Evolutionary conservation across 257 asterid genomes (phyloP), one percentile per base, ranked within the genome.

Genomic region (Petunia secreta): DNA sequence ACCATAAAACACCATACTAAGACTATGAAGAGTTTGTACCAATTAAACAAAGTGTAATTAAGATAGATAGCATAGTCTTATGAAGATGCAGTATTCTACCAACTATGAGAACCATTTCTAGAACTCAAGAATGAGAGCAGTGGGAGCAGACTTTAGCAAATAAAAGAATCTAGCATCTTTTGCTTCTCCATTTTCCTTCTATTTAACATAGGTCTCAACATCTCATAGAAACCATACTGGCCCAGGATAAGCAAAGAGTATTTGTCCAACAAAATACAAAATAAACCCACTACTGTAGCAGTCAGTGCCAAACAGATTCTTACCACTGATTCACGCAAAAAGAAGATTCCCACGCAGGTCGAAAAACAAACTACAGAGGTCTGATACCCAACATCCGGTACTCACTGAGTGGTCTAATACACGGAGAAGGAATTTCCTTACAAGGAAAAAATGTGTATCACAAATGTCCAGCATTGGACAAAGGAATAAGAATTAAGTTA

Each of bases 1-100:
- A 71, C 77, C 77, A 71, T 71, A 71, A 71, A 59, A 71, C 48
- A 46, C 41, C 57, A 69, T 71, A 71, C 44, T 48, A 48, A 71
- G 60, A 71, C 60, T 71, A 46, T 69, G 60, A 71, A 48, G 60
- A 46, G 77, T 34, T 8, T 34, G 25, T 15, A 71, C 77, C 77
- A 46, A 48, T 40, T 48, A 71, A 71, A 71, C 25, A 48, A 71
- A 48, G 60, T 25, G 50, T 71, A 71, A 48, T 71, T 48, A 34
- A 68, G 77, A 71, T 59, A 71, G 44, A 39, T 25, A 60, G 6
- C 10, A 25, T 48, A 48, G 40, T 46, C 60, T 71, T 25, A 5
- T 25, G 77, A 71, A 44, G 58, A 68, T 44, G 11, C 77, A 10
- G 9, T 11, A 71, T 48, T 71, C 59, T 39, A 48, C 77, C 59